Base-by-base conservation (phyloP, 495 filamentous ascomycete genomes). In the Hyphodiscus hymeniophilus region DNA sequence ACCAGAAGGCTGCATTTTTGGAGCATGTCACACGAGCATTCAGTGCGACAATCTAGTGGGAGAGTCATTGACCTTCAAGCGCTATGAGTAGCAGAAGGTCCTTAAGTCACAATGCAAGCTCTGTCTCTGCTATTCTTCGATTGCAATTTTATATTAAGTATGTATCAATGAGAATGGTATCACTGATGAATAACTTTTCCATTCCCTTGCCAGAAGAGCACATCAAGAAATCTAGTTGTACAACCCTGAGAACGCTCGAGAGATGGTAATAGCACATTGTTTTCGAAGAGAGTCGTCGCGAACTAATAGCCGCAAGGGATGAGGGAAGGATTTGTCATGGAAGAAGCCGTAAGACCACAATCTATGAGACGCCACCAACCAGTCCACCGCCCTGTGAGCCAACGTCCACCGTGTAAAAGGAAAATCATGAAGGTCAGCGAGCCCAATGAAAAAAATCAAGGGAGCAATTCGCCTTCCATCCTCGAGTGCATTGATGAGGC, bases 221-320 rank as follows among this genome's bases (percentile, higher is more conserved):
- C 52, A 50, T 54, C 47, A 48, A 54, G 36, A 58, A 57, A 49
- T 63, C 60, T 59, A 63, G 60, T 56, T 56, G 60, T 57, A 63
- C 60, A 56, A 45, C 43, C 57, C 60, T 48, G 55, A 60, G 54
- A 62, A 59, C 50, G 52, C 49, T 31, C 38, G 43, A 52, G 54
- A 60, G 57, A 67, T 55, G 60, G 51, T 67, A 66, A 62, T 70
- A 65, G 58, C 46, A 67, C 63, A 60, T 47, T 39, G 48, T 50
- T 57, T 60, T 61, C 42, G 50, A 60, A 59, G 55, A 60, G 51
- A 58, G 58, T 54, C 51, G 60, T 58, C 50, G 35, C 54, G 57
- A 54, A 54, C 56, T 52, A 54, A 46, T 46, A 50, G 53, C 47
- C 43, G 59, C 60, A 57, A 33, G 46, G 53, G 47, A 56, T 50